phyloP scores from a whole-genome alignment of 2,329 filamentous ascomycete genomes.

The Fusarium pseudocircinatum region DNA sequence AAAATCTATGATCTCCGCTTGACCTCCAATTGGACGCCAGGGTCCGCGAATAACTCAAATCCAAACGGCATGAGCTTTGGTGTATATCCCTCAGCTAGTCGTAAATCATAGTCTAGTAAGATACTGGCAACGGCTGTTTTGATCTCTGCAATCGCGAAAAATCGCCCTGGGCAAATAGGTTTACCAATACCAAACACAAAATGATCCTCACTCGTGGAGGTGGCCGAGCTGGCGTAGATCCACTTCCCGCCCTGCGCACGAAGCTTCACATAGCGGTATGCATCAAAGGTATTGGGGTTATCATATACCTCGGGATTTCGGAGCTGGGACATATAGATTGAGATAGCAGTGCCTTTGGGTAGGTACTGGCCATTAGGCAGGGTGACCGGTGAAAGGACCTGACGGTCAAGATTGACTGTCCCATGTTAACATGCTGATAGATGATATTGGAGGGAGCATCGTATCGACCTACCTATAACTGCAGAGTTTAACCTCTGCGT shows the following conservation, averaged over 20 bases:
- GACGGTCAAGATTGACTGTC: not conserved
- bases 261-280: not conserved
- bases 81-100: not conserved
- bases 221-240: not conserved
- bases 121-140: not conserved
- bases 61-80: not conserved
- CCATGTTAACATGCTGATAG: accelerated
- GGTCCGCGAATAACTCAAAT: not conserved
- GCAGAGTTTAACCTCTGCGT: not conserved
- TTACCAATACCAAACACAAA: not conserved
- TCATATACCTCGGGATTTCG: not conserved
- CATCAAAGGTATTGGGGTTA: not conserved
- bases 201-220: not conserved
- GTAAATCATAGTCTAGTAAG: not conserved
- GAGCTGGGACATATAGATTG: not conserved
- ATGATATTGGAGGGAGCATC: accelerated
- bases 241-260: not conserved
- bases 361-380: not conserved
- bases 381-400: not conserved
- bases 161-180: not conserved
- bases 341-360: not conserved
- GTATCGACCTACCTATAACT: not conserved
- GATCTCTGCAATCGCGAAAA: not conserved
- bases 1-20: not conserved
- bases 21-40: not conserved